Evolutionary conservation across 2,329 filamentous ascomycete genomes (phyloP), one percentile per base, ranked within the genome.

Genomic region (Teratosphaeria zuluensis): DNA sequence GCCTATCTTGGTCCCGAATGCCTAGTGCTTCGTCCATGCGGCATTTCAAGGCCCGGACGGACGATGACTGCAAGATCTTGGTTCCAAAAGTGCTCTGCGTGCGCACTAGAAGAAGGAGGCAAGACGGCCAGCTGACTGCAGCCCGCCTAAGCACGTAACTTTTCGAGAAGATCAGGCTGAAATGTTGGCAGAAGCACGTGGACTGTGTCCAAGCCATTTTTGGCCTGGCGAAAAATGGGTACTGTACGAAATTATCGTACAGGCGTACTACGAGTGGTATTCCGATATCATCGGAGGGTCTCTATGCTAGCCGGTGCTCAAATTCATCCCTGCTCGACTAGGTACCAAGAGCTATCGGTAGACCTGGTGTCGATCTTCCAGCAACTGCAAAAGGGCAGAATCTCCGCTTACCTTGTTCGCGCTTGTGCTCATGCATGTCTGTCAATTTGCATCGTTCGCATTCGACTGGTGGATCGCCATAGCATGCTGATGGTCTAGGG

Each of bases 371-470:
- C 28, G 52, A 53, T 53, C 28, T 53, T 28, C 42, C 42, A 58
- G 56, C 58, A 57, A 46, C 63, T 65, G 58, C 59, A 68, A 68
- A 48, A 61, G 59, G 66, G 67, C 59, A 68, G 63, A 58, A 68
- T 33, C 62, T 68, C 67, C 67, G 67, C 68, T 69, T 68, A 66
- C 57, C 59, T 57, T 59, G 61, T 53, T 62, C 62, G 64, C 63
- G 58, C 61, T 67, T 60, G 59, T 53, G 63, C 66, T 63, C 65
- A 65, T 61, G 60, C 52, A 62, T 58, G 57, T 62, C 53, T 55
- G 62, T 64, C 61, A 61, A 62, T 63, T 60, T 60, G 62, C 42
- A 21, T 48, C 42, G 42, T 48, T 19, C 42, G 42, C 56, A 63
- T 56, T 61, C 58, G 63, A 61, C 59, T 55, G 60, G 65, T 65